Evolutionary conservation across 495 filamentous ascomycete genomes (phyloP), one percentile per base, ranked within the genome.

Genomic region (Aspergillus egyptiacus): DNA sequence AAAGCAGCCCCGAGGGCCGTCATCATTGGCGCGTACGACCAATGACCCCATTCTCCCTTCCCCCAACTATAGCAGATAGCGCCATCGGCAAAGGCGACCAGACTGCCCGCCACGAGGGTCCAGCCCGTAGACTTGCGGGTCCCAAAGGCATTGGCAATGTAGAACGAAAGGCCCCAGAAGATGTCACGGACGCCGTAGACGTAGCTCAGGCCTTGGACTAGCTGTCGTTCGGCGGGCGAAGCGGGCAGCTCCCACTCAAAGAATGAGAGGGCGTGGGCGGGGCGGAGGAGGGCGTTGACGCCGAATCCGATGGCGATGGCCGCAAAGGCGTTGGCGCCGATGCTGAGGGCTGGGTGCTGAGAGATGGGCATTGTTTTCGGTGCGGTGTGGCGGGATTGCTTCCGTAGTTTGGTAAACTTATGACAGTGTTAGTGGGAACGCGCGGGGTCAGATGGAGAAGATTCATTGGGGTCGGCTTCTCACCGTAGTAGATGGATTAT

Each of bases 131-230:
- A 63, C 53, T 66, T 68, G 6, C 62, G 49, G 5, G 59, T 66
- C 3, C 74, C 76, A 24, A 55, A 68, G 19, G 58, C 67, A 0
- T 63, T 51, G 6, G 68, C 61, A 0, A 62, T 45, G 40, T 68
- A 68, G 34, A 80, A 63, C 6, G 73, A 69, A 2, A 73, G 15
- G 0, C 74, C 75, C 69, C 78, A 76, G 65, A 77, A 80, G 32
- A 79, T 63, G 51, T 81, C 74, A 2, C 75, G 64, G 3, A 65
- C 65, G 6, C 75, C 76, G 57, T 79, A 79, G 46, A 79, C 51
- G 17, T 65, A 57, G 60, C 74, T 65, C 10, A 79, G 47, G 36
- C 57, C 62, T 49, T 74, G 57, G 20, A 73, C 60, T 25, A 73
- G 35, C 13, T 61, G 51, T 10, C 60, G 49, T 27, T 70, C 70